A percentile compares a stretch with the other conserved stretches of the same genome.
phyloP scores from a whole-genome alignment of 2,329 filamentous ascomycete genomes.

The Calonectria naviculata region DNA sequence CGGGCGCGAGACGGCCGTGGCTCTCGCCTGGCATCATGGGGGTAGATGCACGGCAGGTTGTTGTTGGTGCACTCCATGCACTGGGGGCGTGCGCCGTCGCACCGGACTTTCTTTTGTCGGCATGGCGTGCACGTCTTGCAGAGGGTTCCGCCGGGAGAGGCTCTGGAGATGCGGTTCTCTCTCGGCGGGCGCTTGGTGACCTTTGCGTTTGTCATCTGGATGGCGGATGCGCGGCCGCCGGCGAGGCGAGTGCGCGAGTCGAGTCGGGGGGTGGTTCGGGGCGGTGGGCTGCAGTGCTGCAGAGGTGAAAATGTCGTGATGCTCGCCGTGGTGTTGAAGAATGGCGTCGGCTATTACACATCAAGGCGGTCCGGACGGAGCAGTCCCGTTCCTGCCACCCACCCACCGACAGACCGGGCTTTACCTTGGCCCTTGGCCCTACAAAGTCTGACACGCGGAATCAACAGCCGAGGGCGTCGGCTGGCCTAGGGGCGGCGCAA shows the following conservation, averaged over 20 bases:
- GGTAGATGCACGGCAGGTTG: constrained; percentile 45
- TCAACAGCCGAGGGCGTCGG: constrained; percentile 12
- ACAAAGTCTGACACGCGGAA: constrained; percentile 5
- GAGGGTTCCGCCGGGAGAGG: constrained; percentile 37
- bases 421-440: constrained; percentile 2
- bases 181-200: constrained; percentile 33
- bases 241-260: constrained; percentile 16
- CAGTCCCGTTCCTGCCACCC: not conserved
- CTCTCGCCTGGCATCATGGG: constrained; percentile 47
- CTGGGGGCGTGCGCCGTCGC: constrained; percentile 46
- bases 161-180: constrained; percentile 34
- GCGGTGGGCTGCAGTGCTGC: not conserved
- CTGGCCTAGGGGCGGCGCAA: not conserved
- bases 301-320: constrained; percentile 19
- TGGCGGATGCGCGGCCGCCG: constrained; percentile 14
- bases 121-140: constrained; percentile 50
- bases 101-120: constrained; percentile 50
- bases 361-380: constrained; percentile 3
- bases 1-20: constrained; percentile 45
- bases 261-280: not conserved
- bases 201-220: constrained; percentile 37
- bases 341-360: constrained; percentile 8
- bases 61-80: constrained; percentile 45
- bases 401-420: constrained; percentile 1
- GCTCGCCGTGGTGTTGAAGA: constrained; percentile 21